phyloP scores from a whole-genome alignment of 768 basidiomycete genomes.

The Lentinula edodes region DNA sequence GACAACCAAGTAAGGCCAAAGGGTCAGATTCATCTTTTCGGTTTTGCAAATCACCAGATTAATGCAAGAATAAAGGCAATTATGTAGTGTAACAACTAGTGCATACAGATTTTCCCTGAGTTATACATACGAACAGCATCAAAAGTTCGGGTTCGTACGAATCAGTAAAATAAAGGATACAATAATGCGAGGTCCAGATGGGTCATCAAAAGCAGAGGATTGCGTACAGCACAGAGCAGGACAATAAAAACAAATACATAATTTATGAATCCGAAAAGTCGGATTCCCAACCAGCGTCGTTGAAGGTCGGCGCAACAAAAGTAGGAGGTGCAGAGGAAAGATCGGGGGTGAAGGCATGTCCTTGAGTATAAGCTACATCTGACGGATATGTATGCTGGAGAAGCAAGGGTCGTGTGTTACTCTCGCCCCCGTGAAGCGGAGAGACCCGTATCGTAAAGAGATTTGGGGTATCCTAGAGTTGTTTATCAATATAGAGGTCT shows the following conservation, averaged over 20 bases:
- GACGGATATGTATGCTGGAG: constrained; percentile 8
- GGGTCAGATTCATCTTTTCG: neutral
- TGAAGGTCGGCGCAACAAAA: constrained; percentile 45
- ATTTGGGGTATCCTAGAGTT: neutral
- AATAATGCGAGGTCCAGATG: neutral
- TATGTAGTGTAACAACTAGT: neutral
- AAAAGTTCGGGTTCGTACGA: neutral
- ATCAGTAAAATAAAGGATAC: neutral
- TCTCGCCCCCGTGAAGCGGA: neutral
- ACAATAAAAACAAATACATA: constrained; percentile 6
- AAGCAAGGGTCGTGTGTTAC: neutral
- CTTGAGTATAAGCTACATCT: constrained; percentile 15
- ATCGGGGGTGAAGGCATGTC: constrained; percentile 34
- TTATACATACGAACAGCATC: neutral
- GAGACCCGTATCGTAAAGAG: neutral
- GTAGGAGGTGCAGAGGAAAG: constrained; percentile 39
- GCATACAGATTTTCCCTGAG: neutral
- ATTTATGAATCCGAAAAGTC: constrained; percentile 25
- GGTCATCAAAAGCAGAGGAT: neutral
- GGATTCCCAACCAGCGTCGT: constrained; percentile 56
- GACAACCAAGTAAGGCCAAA: too few relatives aligned
- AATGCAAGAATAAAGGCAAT: neutral
- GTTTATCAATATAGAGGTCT: neutral
- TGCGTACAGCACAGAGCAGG: neutral
- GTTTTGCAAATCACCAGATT: neutral